These are phyloP conservation scores for Lipomyces anomalus DNA, from an alignment of 805 yeast genomes.

Conservation along the genomic window DNA sequence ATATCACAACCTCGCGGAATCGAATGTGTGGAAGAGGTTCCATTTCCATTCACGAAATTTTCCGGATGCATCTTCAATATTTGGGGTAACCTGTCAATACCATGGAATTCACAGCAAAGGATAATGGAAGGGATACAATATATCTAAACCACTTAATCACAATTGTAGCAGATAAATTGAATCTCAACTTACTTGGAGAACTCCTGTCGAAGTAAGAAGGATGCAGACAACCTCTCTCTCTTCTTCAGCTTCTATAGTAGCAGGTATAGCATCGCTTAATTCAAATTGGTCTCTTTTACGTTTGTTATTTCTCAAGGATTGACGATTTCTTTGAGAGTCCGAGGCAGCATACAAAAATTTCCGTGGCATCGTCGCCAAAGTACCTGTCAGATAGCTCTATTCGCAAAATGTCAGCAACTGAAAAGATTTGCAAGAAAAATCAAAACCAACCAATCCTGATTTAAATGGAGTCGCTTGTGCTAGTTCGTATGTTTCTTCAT, in stretches of 20 bases:
- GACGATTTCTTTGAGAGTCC: neutral
- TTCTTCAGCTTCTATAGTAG: neutral
- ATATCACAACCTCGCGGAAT: conserved; percentile 6
- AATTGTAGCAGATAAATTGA: too few species aligned
- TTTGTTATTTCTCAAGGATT: neutral
- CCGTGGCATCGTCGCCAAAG: conserved; percentile 12
- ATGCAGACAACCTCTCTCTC: neutral
- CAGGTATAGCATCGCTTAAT: neutral
- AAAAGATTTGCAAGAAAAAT: neutral
- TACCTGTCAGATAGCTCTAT: conserved; percentile 12
- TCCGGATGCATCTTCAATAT: neutral
- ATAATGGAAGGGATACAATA: too few species aligned
- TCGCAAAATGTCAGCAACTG: neutral
- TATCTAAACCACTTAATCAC: too few species aligned
- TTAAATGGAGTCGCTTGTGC: conserved; percentile 4
- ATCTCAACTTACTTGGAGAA: too few species aligned
- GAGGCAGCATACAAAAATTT: neutral
- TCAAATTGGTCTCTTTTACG: neutral
- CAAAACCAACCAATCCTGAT: neutral
- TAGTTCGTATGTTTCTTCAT: conserved; percentile 11
- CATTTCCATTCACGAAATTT: neutral
- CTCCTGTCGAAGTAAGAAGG: neutral
- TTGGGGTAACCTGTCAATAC: neutral
- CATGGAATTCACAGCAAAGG: too few species aligned
- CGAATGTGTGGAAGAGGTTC: neutral